Evolutionary conservation across 2,329 filamentous ascomycete genomes (phyloP), one percentile per base, ranked within the genome.

Genomic region (Paracamarosporium sp.): DNA sequence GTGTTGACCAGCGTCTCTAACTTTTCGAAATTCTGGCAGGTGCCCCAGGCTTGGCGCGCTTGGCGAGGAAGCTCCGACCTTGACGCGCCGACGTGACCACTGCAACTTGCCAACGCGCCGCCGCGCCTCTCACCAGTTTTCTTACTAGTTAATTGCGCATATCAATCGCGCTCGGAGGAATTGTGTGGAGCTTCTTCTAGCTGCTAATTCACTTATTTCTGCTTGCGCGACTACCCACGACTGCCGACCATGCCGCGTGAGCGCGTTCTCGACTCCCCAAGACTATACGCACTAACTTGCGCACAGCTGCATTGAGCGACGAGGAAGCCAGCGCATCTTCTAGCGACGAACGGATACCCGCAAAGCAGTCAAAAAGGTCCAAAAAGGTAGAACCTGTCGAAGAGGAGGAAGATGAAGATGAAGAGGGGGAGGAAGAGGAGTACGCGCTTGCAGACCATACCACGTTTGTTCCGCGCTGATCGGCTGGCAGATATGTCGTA

Each of bases 401-500:
- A 5, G 53, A 40, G 9, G 67, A 63, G 9, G 64, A 67, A 25
- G 64, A 62, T 2, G 66, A 63, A 1, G 71, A 70, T 1, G 74
- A 77, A 8, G 74, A 69, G 51, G 78, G 76, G 9, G 74, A 69
- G 51, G 78, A 76, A 5, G 77, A 83, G 22, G 80, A 82, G 30
- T 85, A 81, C 63, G 78, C 56, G 73, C 73, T 9, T 15, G 17
- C 9, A 30, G 50, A 13, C 48, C n/a, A n/a, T 8, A 25, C 27
- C 12, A 22, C 24, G 33, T 24, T 45, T 31, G 53, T 52, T 41
- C 58, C 35, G 50, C 9, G 57, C 67, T 77, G 53, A 73, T 62
- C 67, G 9, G 53, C 59, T 47, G 55, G 73, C 62, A 91, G 89
- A 69, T 93, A 85, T 67, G 84, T 91, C 13, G 90, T 95, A 4